Evolutionary conservation across 805 yeast species (phyloP), one percentile per base, ranked within the genome.

Genomic region (Ogataea kodamae): DNA sequence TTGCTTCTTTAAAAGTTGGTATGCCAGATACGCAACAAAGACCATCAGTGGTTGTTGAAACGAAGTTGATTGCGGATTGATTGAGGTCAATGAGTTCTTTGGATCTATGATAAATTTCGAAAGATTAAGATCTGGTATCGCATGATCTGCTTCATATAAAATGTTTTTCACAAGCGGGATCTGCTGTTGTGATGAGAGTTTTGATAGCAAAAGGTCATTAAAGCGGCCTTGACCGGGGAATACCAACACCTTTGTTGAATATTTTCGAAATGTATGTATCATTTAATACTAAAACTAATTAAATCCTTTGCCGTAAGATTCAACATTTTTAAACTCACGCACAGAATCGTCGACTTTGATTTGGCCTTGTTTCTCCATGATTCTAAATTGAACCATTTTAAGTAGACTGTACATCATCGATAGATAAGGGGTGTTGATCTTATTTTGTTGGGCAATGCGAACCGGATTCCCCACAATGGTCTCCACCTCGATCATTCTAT

Each of bases 321-420:
- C 33, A n/a, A 30, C 29, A 6, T n/a, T 24, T 22, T 37, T 30
- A 22, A 13, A 24, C 28, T 24, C 30, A 25, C 21, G 25, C 18
- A 25, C 22, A 6, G 28, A 12, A n/a, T 54, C 53, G 23, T 63
- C 54, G 6, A 68, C 49, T 3, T 34, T 45, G 26, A 68, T 41
- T 19, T 61, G 39, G 1, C 83, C 84, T 9, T 42, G 57, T 25
- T 61, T 51, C 50, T 82, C 90, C 54, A 73, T 74, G 24, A 76
- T 57, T 40, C 70, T 61, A 48, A 74, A 72, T 58, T 83, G 92
- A 29, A 72, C 67, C 52, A 81, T 65, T 26, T 69, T 65, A 35
- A 83, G 65, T 30, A 83, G 60, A 18, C 64, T 57, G 53, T 82
- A 83, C 28, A 83, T 50, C 47, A 74, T 60, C 1, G 65, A 57